A percentile compares a stretch with the other conserved stretches of the same genome.
phyloP scores from a whole-genome alignment of 2,329 filamentous ascomycete species.

The Colletotrichum sp. region DNA sequence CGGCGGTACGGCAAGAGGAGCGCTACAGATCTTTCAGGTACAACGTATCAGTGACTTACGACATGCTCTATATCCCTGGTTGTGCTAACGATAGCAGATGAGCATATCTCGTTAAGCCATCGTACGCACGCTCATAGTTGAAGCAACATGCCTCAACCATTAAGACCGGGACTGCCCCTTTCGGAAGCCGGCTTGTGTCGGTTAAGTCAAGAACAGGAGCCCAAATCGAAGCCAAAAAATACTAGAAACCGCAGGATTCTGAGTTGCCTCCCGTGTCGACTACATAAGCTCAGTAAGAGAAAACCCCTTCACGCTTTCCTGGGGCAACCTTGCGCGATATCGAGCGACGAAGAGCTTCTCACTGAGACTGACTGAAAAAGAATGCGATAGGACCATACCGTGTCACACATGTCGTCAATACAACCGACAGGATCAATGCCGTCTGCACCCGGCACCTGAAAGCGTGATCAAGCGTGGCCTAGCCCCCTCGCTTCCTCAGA shows the following conservation, averaged over 20 bases:
- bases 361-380: neutral
- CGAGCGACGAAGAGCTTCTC: neutral
- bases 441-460: constrained; percentile 28
- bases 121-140: neutral
- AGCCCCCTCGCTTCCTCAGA: neutral
- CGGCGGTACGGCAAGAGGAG: neutral
- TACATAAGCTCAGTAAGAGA: constrained; percentile 31
- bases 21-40: neutral
- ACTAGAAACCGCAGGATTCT: constrained; percentile 13
- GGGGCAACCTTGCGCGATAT: neutral
- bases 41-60: neutral
- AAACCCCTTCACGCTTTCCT: neutral
- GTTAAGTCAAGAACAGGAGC: neutral
- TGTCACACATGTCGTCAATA: constrained; percentile 34
- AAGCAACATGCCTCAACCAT: neutral
- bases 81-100: neutral
- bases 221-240: neutral
- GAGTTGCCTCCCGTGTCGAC: constrained; percentile 35
- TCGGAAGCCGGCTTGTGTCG: neutral
- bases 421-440: constrained; percentile 32
- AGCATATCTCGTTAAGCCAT: neutral
- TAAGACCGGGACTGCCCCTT: neutral
- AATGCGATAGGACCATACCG: constrained; percentile 34
- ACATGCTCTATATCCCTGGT: neutral
- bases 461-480: neutral